Evolutionary conservation across 202 grass and related monocot genomes (phyloP).

Genomic region (Musa balbisiana): DNA sequence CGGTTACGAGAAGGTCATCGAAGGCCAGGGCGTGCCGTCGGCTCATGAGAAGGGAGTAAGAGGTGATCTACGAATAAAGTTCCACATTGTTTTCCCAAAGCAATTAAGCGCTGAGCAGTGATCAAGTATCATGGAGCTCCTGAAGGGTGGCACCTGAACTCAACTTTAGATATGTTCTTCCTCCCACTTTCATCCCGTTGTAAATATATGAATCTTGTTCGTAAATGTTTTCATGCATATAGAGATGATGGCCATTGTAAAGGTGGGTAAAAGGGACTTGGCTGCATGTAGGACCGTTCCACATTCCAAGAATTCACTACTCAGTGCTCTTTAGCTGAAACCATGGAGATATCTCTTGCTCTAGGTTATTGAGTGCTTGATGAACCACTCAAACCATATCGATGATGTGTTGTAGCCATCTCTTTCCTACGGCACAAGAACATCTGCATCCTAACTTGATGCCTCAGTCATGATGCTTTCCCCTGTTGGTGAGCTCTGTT

Average conservation of each 20-base stretch:
- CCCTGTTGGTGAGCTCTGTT: too few relatives aligned
- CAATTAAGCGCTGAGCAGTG: slow-evolving; percentile 50
- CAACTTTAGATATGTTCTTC: too few relatives aligned
- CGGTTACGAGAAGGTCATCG: slow-evolving; percentile 60
- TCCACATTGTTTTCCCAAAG: slow-evolving; percentile 63
- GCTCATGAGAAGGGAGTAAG: slow-evolving; percentile 37
- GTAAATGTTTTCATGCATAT: neutral
- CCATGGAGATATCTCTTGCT: neutral
- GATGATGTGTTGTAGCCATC: neutral
- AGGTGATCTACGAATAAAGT: slow-evolving; percentile 61
- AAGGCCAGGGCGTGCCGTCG: slow-evolving; percentile 75
- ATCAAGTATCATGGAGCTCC: slow-evolving; percentile 40
- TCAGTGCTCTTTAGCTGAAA: neutral
- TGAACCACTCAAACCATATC: too few relatives aligned
- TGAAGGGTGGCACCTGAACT: slow-evolving; percentile 13
- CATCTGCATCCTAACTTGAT: too few relatives aligned
- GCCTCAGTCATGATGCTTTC: too few relatives aligned
- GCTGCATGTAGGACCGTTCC: too few relatives aligned
- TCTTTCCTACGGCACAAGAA: too few relatives aligned
- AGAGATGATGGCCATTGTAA: neutral
- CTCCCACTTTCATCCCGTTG: too few relatives aligned
- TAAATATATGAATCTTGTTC: neutral
- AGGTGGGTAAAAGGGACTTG: neutral
- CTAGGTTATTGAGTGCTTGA: too few relatives aligned
- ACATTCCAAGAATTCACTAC: neutral